phyloP scores from a whole-genome alignment of 192 early-diverging fungal species.

The Backusella luteola region DNA sequence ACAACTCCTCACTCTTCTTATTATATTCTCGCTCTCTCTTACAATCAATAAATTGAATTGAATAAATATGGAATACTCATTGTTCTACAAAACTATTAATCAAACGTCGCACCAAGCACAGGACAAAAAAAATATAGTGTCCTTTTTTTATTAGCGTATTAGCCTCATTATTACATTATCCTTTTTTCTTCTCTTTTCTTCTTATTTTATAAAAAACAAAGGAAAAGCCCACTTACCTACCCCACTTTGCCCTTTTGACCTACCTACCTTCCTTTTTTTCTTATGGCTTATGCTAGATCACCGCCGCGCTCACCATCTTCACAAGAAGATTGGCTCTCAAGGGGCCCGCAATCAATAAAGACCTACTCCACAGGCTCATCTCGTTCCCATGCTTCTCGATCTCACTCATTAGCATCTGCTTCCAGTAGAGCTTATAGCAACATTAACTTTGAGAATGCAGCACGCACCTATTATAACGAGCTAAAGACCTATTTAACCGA shows the following conservation, averaged over 20 bases:
- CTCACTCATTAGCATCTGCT: constrained; percentile 29
- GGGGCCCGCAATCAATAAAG: constrained; percentile 11
- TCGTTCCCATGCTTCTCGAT: constrained; percentile 25
- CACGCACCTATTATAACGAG: constrained; percentile 29
- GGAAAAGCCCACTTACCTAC: background rate
- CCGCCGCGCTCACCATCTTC: constrained; percentile 16
- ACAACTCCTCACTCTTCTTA: background rate
- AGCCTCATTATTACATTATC: background rate
- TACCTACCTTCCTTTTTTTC: background rate
- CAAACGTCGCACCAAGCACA: constrained; percentile 13
- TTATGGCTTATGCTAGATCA: constrained; percentile 17
- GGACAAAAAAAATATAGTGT: background rate
- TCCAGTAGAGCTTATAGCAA: constrained; percentile 19
- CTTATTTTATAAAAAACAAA: background rate
- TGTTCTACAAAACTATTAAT: constrained; percentile 5
- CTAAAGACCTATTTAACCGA: constrained; percentile 18
- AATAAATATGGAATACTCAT: constrained; percentile 5
- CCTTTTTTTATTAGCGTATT: background rate
- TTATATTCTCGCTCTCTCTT: background rate
- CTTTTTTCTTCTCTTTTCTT: background rate
- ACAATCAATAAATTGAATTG: background rate
- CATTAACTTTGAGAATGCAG: constrained; percentile 16
- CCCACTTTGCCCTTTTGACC: no score
- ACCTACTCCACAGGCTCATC: constrained; percentile 25
- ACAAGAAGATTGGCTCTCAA: constrained; percentile 18